These are phyloP conservation scores for Aspergillus sp. DNA, from an alignment of 2,329 filamentous ascomycete species.

Conservation along the genomic window DNA sequence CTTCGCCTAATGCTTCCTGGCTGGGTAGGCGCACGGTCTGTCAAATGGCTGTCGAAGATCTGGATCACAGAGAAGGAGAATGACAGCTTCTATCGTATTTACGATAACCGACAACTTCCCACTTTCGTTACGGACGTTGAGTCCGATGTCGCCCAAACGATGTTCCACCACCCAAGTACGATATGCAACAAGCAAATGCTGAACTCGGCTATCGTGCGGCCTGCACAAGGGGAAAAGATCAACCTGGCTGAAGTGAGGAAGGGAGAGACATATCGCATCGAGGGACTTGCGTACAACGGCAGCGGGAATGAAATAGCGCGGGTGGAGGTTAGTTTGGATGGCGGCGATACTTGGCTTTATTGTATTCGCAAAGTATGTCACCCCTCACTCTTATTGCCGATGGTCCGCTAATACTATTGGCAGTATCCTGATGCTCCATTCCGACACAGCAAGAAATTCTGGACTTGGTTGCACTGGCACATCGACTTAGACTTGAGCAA, in stretches of 20 bases:
- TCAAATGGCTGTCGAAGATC: constrained; percentile 40
- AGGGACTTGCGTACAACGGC: constrained; percentile 52
- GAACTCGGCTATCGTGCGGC: constrained; percentile 50
- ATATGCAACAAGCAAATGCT: constrained; percentile 51
- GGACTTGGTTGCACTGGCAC: constrained; percentile 56
- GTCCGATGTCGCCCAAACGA: constrained; percentile 46
- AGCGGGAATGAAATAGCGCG: constrained; percentile 51
- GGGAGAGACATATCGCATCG: constrained; percentile 45
- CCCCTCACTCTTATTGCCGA: neutral
- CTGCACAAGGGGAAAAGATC: constrained; percentile 48
- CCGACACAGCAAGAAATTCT: constrained; percentile 54
- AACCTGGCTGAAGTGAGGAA: constrained; percentile 37
- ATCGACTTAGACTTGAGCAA: constrained; percentile 49
- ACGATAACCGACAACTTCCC: constrained; percentile 52
- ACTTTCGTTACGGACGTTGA: constrained; percentile 51
- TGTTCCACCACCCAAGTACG: constrained; percentile 52
- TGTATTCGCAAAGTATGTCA: constrained; percentile 38
- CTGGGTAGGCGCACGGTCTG: constrained; percentile 40
- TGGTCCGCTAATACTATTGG: neutral
- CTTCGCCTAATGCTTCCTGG: constrained; percentile 43
- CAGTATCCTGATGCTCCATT: constrained; percentile 50
- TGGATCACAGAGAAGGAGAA: constrained; percentile 45
- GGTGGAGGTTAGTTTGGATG: constrained; percentile 52
- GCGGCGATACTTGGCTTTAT: constrained; percentile 50
- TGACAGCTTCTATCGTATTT: constrained; percentile 48